phyloP scores from a whole-genome alignment of 768 basidiomycete genomes.

The Agaricus bisporus region DNA sequence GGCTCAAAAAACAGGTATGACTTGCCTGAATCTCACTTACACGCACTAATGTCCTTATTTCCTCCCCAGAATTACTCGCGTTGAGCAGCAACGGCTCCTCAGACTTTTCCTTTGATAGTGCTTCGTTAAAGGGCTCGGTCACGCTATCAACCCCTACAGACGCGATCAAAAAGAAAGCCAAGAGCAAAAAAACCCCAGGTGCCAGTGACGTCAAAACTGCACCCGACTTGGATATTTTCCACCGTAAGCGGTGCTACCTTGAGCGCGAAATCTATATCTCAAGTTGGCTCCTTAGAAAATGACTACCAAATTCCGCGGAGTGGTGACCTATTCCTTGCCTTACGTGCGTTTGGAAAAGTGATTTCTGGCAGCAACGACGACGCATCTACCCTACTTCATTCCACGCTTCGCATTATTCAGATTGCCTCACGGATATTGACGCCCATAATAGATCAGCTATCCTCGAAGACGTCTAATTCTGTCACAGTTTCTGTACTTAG shows the following conservation, averaged over 20 bases:
- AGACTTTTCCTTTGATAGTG: neutral
- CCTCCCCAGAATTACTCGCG: neutral
- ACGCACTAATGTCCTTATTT: neutral
- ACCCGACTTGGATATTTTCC: neutral
- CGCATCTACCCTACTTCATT: slow-evolving; percentile 6
- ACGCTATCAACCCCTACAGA: neutral
- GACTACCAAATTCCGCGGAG: neutral
- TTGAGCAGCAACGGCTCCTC: neutral
- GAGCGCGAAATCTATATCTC: neutral
- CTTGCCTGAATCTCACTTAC: neutral
- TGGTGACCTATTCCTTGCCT: slow-evolving; percentile 1
- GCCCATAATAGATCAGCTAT: neutral
- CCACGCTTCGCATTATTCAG: neutral
- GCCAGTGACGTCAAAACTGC: slow-evolving; percentile 1
- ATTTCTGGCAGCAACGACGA: neutral
- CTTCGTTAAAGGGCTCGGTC: neutral
- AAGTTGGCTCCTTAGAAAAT: neutral
- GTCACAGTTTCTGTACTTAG: neutral
- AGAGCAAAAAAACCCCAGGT: slow-evolving; percentile 5
- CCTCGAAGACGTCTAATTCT: neutral
- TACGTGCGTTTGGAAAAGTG: slow-evolving; percentile 4
- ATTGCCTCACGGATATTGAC: neutral
- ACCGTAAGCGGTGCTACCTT: no score
- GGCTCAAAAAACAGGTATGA: slow-evolving; percentile 1
- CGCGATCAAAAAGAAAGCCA: slow-evolving; percentile 1